Percentiles rank a stretch among this genome's conserved stretches.
Conservation (phyloP, 2,329 filamentous ascomycete genomes). For the Ophiosphaerella herpotricha region DNA sequence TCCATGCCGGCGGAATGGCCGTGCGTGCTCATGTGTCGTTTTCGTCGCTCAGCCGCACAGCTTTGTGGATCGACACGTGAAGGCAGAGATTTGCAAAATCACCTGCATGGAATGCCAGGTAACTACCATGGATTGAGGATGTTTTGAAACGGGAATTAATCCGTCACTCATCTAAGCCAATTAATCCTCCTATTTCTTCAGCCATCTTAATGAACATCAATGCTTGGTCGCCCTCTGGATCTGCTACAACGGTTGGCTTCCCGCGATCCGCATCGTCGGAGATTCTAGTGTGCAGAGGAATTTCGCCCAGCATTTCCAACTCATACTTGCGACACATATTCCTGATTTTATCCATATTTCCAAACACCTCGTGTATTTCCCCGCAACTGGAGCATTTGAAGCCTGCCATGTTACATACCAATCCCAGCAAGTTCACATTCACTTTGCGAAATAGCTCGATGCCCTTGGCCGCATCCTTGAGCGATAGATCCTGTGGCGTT, state of each 20-base stretch:
- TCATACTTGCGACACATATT: slow-evolving; percentile 73
- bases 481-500: slow-evolving; percentile 89
- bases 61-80: too few species aligned
- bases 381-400: slow-evolving; percentile 58
- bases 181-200: slow-evolving; percentile 48
- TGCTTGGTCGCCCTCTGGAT: slow-evolving; percentile 75
- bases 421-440: slow-evolving; percentile 75
- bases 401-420: slow-evolving; percentile 62
- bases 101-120: too few species aligned
- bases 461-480: slow-evolving; percentile 89
- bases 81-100: too few species aligned
- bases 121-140: too few species aligned
- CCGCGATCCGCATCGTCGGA: slow-evolving; percentile 86
- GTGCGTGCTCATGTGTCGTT: too few species aligned
- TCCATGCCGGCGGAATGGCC: too few species aligned
- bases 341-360: slow-evolving; percentile 75
- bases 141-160: background rate
- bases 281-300: slow-evolving; percentile 84
- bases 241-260: slow-evolving; percentile 86
- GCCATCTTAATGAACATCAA: slow-evolving; percentile 75
- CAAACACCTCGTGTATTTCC: slow-evolving; percentile 44
- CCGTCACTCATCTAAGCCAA: slow-evolving; percentile 22
- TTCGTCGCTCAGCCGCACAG: too few species aligned
- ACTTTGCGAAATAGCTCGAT: slow-evolving; percentile 92
- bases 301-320: slow-evolving; percentile 82